phyloP scores from a whole-genome alignment of 805 yeast genomes.

The Nakazawaea ambrosiae region DNA sequence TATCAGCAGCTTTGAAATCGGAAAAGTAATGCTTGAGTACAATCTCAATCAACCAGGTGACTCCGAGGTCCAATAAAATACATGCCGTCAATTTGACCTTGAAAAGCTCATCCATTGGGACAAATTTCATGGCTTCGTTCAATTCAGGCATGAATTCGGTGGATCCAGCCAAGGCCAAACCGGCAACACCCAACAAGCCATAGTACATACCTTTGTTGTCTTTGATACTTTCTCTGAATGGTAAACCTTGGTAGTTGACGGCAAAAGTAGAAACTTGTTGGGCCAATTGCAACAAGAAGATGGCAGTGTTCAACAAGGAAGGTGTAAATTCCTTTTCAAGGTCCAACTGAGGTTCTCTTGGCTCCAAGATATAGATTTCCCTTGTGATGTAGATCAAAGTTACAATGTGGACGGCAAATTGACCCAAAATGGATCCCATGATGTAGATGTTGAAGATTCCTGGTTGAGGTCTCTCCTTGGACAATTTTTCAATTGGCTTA shows the following conservation, averaged over 20 bases:
- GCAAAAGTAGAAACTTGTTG: constrained; percentile 98
- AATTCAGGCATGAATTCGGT: constrained; percentile 93
- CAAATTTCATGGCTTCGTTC: constrained; percentile 87
- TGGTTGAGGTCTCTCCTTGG: constrained; percentile 93
- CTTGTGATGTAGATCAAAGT: constrained; percentile 77
- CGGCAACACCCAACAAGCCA: constrained; percentile 88
- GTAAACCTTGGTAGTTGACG: constrained; percentile 94
- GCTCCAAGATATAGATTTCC: constrained; percentile 83
- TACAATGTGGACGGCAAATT: constrained; percentile 85
- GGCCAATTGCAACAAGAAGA: constrained; percentile 87
- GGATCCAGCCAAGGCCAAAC: constrained; percentile 81
- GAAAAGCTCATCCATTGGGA: constrained; percentile 71
- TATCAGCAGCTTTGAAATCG: constrained; percentile 90
- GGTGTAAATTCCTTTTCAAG: constrained; percentile 85
- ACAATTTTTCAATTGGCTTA: constrained; percentile 78
- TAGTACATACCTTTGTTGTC: constrained; percentile 97
- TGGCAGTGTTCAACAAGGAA: constrained; percentile 90
- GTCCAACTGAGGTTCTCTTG: constrained; percentile 86
- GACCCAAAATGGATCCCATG: constrained; percentile 96
- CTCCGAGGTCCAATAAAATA: constrained; percentile 68
- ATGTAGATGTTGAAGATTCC: constrained; percentile 93
- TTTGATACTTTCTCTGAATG: constrained; percentile 84
- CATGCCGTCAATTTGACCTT: constrained; percentile 69
- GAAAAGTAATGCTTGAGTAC: constrained; percentile 78
- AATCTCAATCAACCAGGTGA: constrained; percentile 71